Conservation (phyloP, 345 rosid species). For the Raphanus raphanistrum region DNA sequence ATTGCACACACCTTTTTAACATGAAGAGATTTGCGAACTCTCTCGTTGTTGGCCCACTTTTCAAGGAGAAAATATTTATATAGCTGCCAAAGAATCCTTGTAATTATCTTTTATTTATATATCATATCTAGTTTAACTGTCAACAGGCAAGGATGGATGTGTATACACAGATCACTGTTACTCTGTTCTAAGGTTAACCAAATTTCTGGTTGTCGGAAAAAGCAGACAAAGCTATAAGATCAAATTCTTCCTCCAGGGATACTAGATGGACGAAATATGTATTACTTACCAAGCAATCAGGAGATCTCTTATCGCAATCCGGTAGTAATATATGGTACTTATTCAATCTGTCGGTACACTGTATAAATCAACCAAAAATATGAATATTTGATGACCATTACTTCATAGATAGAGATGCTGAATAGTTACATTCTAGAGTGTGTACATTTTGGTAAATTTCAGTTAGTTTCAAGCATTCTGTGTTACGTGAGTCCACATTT, state of each 20-base stretch:
- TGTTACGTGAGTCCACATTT: background rate
- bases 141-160: background rate
- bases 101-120: background rate
- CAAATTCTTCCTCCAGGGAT: background rate
- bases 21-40: conserved; percentile 23
- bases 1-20: conserved; percentile 31
- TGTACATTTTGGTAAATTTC: conserved; percentile 6
- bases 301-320: conserved; percentile 15
- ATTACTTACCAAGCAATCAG: conserved; percentile 24
- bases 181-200: background rate
- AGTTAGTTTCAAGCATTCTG: conserved; percentile 20
- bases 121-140: background rate
- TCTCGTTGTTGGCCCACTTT: conserved; percentile 22
- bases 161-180: background rate
- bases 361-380: background rate
- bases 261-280: background rate
- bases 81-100: conserved; percentile 10
- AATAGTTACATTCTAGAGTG: background rate
- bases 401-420: background rate
- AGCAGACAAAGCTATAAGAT: background rate
- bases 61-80: background rate
- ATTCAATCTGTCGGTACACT: conserved; percentile 5
- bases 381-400: background rate
- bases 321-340: conserved; percentile 5
- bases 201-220: background rate